Evolutionary conservation across 202 grass and related monocot genomes (phyloP).

Genomic region (Dendrocalamus latiflorus): DNA sequence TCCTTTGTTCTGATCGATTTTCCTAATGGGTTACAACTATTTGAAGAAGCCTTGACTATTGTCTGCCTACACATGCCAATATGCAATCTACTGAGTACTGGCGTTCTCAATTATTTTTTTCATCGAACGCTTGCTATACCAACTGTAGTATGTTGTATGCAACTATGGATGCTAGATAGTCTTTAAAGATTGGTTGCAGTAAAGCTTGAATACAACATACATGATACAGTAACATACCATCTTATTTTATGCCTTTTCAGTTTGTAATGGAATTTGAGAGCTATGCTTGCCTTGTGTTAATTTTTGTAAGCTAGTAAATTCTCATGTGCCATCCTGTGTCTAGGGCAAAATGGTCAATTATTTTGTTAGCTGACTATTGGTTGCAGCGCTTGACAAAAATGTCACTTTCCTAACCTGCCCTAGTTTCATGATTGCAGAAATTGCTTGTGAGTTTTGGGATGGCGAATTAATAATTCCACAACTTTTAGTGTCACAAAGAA

Average conservation of each 20-base stretch:
- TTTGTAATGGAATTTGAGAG: background rate
- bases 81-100: background rate
- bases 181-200: no score
- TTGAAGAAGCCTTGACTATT: background rate
- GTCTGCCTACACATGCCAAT: background rate
- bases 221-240: background rate
- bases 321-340: background rate
- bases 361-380: background rate
- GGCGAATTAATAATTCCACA: background rate
- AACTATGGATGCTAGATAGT: no score
- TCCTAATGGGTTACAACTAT: background rate
- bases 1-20: background rate
- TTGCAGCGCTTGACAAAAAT: background rate
- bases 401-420: background rate
- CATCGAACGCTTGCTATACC: background rate
- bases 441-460: background rate
- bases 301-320: background rate
- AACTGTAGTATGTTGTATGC: no score
- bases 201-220: background rate
- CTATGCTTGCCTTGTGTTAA: background rate
- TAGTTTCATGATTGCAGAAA: background rate
- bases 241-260: background rate
- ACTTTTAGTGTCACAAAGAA: background rate
- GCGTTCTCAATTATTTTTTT: background rate
- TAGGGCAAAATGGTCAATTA: background rate